Conservation (phyloP, 2,329 filamentous ascomycete species). For the Ophiostoma sp. region DNA sequence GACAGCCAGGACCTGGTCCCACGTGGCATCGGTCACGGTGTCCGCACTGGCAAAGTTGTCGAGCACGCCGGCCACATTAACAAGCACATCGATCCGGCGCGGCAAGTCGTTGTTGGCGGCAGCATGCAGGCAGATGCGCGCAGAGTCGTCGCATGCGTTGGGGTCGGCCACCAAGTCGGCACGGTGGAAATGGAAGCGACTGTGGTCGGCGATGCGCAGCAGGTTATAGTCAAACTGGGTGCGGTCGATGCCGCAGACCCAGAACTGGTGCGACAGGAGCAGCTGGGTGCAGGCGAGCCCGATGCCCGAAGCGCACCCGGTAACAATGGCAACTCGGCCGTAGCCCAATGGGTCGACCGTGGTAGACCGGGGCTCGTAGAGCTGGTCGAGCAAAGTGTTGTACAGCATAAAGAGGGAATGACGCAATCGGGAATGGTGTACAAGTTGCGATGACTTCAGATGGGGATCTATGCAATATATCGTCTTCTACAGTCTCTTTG, state of each 20-base stretch:
- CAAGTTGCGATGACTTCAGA: no score
- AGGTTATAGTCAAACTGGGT: slow-evolving; percentile 32
- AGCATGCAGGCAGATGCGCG: slow-evolving; percentile 31
- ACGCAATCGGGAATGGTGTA: no score
- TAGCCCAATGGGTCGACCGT: slow-evolving; percentile 30
- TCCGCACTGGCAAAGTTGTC: slow-evolving; percentile 42
- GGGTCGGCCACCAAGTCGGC: slow-evolving; percentile 31
- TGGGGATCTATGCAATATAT: not conserved
- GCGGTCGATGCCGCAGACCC: slow-evolving; percentile 27
- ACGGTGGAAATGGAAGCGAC: slow-evolving; percentile 38
- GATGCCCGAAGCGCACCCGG: slow-evolving; percentile 44
- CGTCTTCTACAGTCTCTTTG: not conserved
- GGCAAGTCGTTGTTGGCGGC: slow-evolving; percentile 26
- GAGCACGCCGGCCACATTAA: slow-evolving; percentile 50
- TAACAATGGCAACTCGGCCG: slow-evolving; percentile 42
- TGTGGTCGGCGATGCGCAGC: slow-evolving; percentile 28
- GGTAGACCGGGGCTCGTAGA: slow-evolving; percentile 26
- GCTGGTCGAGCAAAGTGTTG: slow-evolving; percentile 29
- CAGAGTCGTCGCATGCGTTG: slow-evolving; percentile 33
- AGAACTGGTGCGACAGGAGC: slow-evolving; percentile 35
- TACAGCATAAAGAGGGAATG: slow-evolving; percentile 28
- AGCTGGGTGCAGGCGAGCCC: slow-evolving; percentile 42
- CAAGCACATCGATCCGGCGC: slow-evolving; percentile 46
- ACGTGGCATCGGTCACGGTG: slow-evolving; percentile 34
- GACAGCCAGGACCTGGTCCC: slow-evolving; percentile 33